Conservation (phyloP, 192 early-diverging fungal species). For the Chytriomyces hyalinus region DNA sequence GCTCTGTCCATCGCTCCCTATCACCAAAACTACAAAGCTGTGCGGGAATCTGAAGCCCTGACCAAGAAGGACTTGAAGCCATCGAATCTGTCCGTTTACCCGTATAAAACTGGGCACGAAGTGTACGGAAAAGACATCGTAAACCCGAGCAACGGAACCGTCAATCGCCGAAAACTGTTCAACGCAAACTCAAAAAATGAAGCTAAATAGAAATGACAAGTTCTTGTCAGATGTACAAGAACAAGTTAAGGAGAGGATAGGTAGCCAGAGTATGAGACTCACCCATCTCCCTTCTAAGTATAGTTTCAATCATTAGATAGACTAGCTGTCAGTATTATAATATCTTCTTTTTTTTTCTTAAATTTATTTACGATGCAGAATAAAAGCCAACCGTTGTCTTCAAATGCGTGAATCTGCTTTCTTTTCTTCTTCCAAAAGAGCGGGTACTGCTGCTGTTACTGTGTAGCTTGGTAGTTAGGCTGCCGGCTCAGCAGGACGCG, state of each 20-base stretch:
- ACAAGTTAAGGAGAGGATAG: no score
- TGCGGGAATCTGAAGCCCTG: background rate
- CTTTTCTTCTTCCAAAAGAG: no score
- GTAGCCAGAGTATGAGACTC: no score
- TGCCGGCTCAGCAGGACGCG: constrained; percentile 6
- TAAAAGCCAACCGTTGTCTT: no score
- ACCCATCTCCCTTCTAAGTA: no score
- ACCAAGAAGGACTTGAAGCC: background rate
- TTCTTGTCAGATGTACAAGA: background rate
- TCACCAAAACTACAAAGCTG: constrained; percentile 27
- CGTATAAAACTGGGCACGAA: constrained; percentile 27
- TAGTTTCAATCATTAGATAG: no score
- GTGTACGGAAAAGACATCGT: background rate
- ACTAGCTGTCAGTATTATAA: no score
- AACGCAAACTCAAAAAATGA: background rate
- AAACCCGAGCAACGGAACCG: constrained; percentile 20
- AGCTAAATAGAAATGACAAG: background rate
- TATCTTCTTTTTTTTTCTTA: no score
- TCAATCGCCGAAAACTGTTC: constrained; percentile 35
- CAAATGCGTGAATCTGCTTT: no score
- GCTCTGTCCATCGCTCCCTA: constrained; percentile 23
- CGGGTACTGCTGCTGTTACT: no score
- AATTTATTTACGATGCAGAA: no score
- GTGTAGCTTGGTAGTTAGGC: no score
- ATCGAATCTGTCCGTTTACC: background rate